These are phyloP conservation scores for Kwoniella europaea DNA, from an alignment of 768 basidiomycete genomes.

Conservation along the genomic window DNA sequence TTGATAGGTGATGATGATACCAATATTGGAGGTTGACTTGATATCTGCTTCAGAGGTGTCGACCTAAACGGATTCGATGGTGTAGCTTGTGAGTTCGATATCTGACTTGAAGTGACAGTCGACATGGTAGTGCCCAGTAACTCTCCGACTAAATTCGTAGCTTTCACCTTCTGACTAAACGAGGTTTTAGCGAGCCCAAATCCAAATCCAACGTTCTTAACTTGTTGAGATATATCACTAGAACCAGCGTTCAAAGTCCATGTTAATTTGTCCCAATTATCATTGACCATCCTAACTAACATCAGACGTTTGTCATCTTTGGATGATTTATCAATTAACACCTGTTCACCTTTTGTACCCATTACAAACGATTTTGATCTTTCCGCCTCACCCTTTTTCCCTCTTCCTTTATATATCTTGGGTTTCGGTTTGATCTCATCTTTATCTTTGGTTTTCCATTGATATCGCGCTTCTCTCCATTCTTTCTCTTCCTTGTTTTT, in stretches of 20 bases:
- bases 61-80: neutral
- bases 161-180: constrained; percentile 7
- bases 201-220: neutral
- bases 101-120: neutral
- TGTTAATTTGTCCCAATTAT: constrained; percentile 38
- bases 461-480: constrained; percentile 31
- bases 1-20: constrained; percentile 3
- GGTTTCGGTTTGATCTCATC: constrained; percentile 10
- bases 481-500: constrained; percentile 58
- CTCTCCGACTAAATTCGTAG: constrained; percentile 14
- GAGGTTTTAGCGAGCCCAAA: neutral
- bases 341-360: constrained; percentile 7
- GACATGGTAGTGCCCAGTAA: constrained; percentile 14
- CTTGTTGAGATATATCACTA: neutral
- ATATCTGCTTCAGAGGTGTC: neutral
- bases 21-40: neutral
- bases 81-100: neutral
- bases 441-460: constrained; percentile 7
- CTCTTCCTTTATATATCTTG: constrained; percentile 15
- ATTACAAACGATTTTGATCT: constrained; percentile 25
- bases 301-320: constrained; percentile 35
- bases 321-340: neutral
- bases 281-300: constrained; percentile 46
- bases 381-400: constrained; percentile 13
- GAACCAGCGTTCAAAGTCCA: constrained; percentile 21